phyloP scores from a whole-genome alignment of 352 stramenopile species.

The Pythium grandisporangium region DNA sequence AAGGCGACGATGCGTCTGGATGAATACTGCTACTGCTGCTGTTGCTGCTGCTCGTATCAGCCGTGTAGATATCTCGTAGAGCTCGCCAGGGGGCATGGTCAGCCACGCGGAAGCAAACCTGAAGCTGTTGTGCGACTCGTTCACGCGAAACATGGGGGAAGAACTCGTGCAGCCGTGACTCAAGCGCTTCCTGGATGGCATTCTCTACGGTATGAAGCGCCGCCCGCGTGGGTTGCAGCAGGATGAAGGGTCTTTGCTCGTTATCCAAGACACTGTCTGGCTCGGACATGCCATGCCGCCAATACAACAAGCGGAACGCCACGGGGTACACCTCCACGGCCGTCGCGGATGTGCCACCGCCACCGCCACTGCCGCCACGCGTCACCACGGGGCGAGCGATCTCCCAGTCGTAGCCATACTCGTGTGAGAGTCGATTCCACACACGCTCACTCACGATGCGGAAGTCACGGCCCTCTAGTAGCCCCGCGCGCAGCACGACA shows the following conservation, averaged over 20 bases:
- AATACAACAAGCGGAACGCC: constrained; percentile 42
- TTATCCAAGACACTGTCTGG: constrained; percentile 19
- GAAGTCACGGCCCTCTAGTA: constrained; percentile 59
- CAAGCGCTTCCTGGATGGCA: constrained; percentile 28
- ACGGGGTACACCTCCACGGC: constrained; percentile 65
- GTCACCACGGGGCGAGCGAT: constrained; percentile 53
- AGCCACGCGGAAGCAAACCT: constrained; percentile 36
- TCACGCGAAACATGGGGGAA: constrained; percentile 24
- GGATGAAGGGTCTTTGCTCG: constrained; percentile 25
- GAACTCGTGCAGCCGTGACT: constrained; percentile 18
- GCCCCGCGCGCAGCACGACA: constrained; percentile 45
- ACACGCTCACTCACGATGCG: constrained; percentile 57
- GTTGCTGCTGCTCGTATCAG: constrained; percentile 4
- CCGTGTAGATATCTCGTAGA: constrained; percentile 16
- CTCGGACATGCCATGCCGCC: constrained; percentile 21
- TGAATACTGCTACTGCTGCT: no score
- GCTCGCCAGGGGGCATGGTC: constrained; percentile 30
- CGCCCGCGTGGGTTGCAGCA: constrained; percentile 26
- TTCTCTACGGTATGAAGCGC: constrained; percentile 30
- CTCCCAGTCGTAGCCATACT: constrained; percentile 62
- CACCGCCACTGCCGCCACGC: constrained; percentile 18
- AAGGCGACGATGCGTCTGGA: no score
- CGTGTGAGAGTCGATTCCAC: constrained; percentile 54
- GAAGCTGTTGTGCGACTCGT: constrained; percentile 21
- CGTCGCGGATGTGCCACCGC: no score